Base-by-base conservation (phyloP, 768 basidiomycete genomes). In the Leccinum broughii region DNA sequence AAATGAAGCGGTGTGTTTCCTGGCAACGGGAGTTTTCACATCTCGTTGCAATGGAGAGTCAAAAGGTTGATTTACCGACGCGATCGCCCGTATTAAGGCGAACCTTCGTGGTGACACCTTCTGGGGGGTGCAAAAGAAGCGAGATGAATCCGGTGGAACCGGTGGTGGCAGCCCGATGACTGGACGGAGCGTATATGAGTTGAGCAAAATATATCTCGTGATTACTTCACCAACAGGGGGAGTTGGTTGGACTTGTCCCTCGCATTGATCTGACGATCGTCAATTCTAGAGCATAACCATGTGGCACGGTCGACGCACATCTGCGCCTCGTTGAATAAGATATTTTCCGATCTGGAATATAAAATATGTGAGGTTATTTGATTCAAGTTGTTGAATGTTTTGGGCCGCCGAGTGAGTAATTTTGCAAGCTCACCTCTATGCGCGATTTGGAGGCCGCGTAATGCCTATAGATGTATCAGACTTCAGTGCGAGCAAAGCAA, bases 1-100 rank as follows among this genome's bases (percentile, higher is more conserved):
- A 99, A 85, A 80, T 99, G 97, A 39, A 99, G 78, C 2, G 97
- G 94, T 2, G 97, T 98, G 70, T 98, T 97, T 54, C 96, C 95
- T 92, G 68, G 56, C 58, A 66, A 66, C 50, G 44, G 4, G 53
- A 60, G 30, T 59, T 17, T 41, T 60, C 28, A 64, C 14, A 22
- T 28, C 6, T 49, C 48, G 32, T 34, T n/a, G 44, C 46, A 28
- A n/a, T 41, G 41, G 13, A 28, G 11, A 9, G 11, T 52, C 35
- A 26, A 54, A 46, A n/a, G 52, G 20, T 54, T 54, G 9, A 72
- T 74, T 70, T 70, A 90, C 90, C 89, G 51, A 90, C 78, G 55
- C 90, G 85, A 80, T 93, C 93, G 54, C 81, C 84, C 28, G 91
- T 91, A 69, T 98, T 98, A 57, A 98, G 78, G 54, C 93, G 85